Conservation (phyloP, 140 eudicot genomes). For the Ambrosia hybrid region DNA sequence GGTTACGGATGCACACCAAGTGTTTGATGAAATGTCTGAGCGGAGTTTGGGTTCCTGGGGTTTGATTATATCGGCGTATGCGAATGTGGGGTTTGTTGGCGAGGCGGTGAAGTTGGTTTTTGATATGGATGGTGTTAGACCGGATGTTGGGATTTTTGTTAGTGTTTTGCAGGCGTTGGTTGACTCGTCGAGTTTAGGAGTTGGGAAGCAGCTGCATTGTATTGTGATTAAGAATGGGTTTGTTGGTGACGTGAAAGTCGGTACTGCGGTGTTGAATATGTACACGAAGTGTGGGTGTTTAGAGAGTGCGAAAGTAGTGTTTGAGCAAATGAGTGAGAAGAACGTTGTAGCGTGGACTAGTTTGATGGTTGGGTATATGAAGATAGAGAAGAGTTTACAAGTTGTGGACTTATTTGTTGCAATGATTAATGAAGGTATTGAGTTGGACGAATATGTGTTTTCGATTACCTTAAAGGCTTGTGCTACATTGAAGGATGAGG, state of each 20-base stretch:
- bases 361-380: conserved; percentile 46
- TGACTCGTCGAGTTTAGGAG: conserved; percentile 11
- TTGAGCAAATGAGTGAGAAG: conserved; percentile 34
- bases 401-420: conserved; percentile 34
- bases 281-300: conserved; percentile 44
- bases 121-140: background rate
- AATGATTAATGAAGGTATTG: conserved; percentile 29
- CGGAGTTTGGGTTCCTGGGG: background rate
- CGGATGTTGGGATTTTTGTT: background rate
- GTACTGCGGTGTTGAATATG: conserved; percentile 35
- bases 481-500: conserved; percentile 30
- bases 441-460: conserved; percentile 46
- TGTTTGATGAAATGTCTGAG: background rate
- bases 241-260: conserved; percentile 22
- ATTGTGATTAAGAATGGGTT: conserved; percentile 34
- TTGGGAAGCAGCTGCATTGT: conserved; percentile 44
- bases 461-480: conserved; percentile 46
- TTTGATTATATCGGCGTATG: background rate
- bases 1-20: background rate
- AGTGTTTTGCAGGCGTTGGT: background rate
- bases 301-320: conserved; percentile 32
- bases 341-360: conserved; percentile 44
- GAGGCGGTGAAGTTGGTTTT: background rate
- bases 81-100: background rate
- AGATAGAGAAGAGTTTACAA: conserved; percentile 23